A percentile compares a stretch with the other conserved stretches of the same genome.
Conservation (phyloP, 306 rosid species). For the Comarum palustre region DNA sequence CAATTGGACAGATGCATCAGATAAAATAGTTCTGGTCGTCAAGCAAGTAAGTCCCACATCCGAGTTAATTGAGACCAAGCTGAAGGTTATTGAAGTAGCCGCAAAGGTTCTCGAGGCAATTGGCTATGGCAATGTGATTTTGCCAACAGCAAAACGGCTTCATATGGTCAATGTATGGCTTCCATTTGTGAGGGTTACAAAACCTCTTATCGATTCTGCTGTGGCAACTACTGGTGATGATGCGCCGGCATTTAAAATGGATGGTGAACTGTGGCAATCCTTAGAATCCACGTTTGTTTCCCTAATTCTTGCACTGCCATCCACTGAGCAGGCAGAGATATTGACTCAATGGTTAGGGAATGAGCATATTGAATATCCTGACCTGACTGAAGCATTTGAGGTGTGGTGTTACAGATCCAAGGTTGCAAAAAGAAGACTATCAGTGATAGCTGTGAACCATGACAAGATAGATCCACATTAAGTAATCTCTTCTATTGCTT, state of each 20-base stretch:
- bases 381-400: slow-evolving; percentile 85
- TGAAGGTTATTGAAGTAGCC: slow-evolving; percentile 65
- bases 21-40: slow-evolving; percentile 61
- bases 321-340: slow-evolving; percentile 78
- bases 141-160: slow-evolving; percentile 69
- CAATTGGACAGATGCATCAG: slow-evolving; percentile 79
- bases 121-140: slow-evolving; percentile 65
- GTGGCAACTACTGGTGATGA: slow-evolving; percentile 33
- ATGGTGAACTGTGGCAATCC: slow-evolving; percentile 77
- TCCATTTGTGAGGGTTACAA: slow-evolving; percentile 80
- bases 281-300: slow-evolving; percentile 76
- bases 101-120: slow-evolving; percentile 78
- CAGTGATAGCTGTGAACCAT: slow-evolving; percentile 47
- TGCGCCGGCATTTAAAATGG: slow-evolving; percentile 42
- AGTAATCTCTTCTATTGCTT: slow-evolving; percentile 31
- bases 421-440: slow-evolving; percentile 75
- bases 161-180: slow-evolving; percentile 77
- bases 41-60: slow-evolving; percentile 44
- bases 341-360: slow-evolving; percentile 70
- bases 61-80: slow-evolving; percentile 50
- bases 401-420: slow-evolving; percentile 88
- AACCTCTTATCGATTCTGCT: slow-evolving; percentile 62
- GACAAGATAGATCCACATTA: slow-evolving; percentile 41
- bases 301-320: slow-evolving; percentile 76
- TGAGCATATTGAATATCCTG: slow-evolving; percentile 63